phyloP scores from a whole-genome alignment of 148 eudicot genomes.

The Amaranthus hypochondriacus region DNA sequence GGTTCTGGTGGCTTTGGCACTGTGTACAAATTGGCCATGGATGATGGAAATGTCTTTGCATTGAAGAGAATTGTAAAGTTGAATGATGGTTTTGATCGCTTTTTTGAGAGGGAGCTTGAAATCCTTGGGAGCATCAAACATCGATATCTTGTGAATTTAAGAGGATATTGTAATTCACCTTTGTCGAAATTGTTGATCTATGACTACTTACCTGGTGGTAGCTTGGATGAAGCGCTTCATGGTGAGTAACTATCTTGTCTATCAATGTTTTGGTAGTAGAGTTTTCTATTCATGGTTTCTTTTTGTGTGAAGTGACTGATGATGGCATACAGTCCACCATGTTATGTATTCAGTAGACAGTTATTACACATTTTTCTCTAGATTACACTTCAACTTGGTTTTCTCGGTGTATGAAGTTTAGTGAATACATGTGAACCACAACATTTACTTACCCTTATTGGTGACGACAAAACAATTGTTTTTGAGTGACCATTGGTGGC shows the following conservation, averaged over 20 bases:
- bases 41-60: constrained; percentile 89
- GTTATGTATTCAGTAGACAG: not conserved
- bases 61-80: constrained; percentile 80
- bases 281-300: not conserved
- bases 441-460: no score
- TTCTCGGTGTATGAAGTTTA: no score
- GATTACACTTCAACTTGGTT: no score
- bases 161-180: constrained; percentile 98
- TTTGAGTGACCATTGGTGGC: no score
- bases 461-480: no score
- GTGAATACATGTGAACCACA: no score
- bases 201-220: constrained; percentile 90
- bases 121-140: constrained; percentile 98
- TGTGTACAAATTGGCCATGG: constrained; percentile 93
- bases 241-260: constrained; percentile 44
- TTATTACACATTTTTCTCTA: no score
- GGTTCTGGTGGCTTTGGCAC: constrained; percentile 97
- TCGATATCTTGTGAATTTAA: constrained; percentile 82
- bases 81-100: constrained; percentile 90
- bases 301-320: not conserved
- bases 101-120: constrained; percentile 95
- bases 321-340: not conserved
- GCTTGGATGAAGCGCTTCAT: constrained; percentile 96
- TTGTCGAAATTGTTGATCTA: constrained; percentile 79
- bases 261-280: not conserved